Evolutionary conservation across 2,329 filamentous ascomycete genomes (phyloP).

Genomic region (Ophiostoma montium): DNA sequence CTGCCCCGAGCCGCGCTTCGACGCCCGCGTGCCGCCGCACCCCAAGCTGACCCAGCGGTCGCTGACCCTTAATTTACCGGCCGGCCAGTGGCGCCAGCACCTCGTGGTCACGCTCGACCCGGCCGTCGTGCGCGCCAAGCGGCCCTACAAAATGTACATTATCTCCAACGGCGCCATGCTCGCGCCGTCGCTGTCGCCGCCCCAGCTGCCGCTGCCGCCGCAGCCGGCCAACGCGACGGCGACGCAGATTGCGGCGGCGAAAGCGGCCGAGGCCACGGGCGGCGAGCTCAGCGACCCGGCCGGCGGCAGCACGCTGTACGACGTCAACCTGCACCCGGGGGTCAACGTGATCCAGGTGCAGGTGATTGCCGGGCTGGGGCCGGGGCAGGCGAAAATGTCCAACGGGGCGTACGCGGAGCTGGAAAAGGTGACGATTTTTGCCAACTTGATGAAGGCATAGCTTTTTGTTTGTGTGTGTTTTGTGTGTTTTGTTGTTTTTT

Average conservation of each 20-base stretch:
- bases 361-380: constrained; percentile 55
- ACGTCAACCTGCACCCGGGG: constrained; percentile 55
- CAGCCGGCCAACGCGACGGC: constrained; percentile 39
- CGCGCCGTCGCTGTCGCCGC: constrained; percentile 33
- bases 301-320: constrained; percentile 52
- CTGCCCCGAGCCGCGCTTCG: constrained; percentile 42
- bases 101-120: constrained; percentile 52
- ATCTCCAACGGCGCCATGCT: constrained; percentile 52
- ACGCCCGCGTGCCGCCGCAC: constrained; percentile 51
- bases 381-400: constrained; percentile 35
- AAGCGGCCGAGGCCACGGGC: constrained; percentile 18
- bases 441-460: constrained; percentile 45
- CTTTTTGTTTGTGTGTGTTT: background rate
- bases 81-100: constrained; percentile 55
- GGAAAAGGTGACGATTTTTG: constrained; percentile 64
- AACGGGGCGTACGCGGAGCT: constrained; percentile 54
- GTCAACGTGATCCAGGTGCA: constrained; percentile 70
- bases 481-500: background rate
- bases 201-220: constrained; percentile 36
- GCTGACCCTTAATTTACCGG: constrained; percentile 54
- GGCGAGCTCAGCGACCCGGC: background rate
- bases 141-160: constrained; percentile 66
- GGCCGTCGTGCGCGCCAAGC: constrained; percentile 41
- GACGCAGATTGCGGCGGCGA: constrained; percentile 28
- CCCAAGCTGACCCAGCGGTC: constrained; percentile 55